These are phyloP conservation scores for Mrakia hoshinonis DNA, from an alignment of 768 basidiomycete genomes.

Conservation along the genomic window DNA sequence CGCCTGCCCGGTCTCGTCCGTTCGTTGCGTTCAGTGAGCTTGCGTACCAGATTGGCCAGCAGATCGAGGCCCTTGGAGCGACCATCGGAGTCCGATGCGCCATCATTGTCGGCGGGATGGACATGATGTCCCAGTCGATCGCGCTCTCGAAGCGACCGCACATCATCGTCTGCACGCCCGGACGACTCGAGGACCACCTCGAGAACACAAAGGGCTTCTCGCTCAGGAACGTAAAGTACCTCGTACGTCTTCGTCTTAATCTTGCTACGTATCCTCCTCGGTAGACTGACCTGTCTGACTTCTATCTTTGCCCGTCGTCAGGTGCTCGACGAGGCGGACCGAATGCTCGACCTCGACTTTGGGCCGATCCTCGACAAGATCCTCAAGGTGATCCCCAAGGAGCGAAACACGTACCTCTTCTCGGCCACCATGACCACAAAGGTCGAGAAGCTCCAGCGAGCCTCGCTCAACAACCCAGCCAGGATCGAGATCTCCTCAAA, in stretches of 20 bases:
- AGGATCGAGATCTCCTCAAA: slow-evolving; percentile 87
- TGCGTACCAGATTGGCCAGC: slow-evolving; percentile 96
- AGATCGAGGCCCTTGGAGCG: slow-evolving; percentile 83
- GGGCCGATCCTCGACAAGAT: slow-evolving; percentile 93
- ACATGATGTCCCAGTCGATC: slow-evolving; percentile 80
- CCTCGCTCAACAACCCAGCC: slow-evolving; percentile 86
- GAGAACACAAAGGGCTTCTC: slow-evolving; percentile 97
- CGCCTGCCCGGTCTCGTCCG: background rate
- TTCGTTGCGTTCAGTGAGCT: slow-evolving; percentile 54
- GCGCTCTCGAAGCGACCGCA: slow-evolving; percentile 90
- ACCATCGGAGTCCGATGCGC: slow-evolving; percentile 85
- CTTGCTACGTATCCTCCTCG: background rate
- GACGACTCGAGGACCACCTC: slow-evolving; percentile 82
- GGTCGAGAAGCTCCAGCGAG: slow-evolving; percentile 89
- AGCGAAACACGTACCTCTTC: slow-evolving; percentile 89
- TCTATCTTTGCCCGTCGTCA: slow-evolving; percentile 38
- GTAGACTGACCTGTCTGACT: background rate
- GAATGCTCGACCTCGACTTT: slow-evolving; percentile 92
- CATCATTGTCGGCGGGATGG: slow-evolving; percentile 91
- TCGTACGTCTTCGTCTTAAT: slow-evolving; percentile 50
- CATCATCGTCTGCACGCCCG: slow-evolving; percentile 89
- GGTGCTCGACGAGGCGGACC: slow-evolving; percentile 98
- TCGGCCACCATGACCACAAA: slow-evolving; percentile 99
- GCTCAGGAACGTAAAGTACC: slow-evolving; percentile 70
- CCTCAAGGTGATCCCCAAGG: slow-evolving; percentile 85